Evolutionary conservation across 768 basidiomycete genomes (phyloP).

Genomic region (Agaricus subrufescens): DNA sequence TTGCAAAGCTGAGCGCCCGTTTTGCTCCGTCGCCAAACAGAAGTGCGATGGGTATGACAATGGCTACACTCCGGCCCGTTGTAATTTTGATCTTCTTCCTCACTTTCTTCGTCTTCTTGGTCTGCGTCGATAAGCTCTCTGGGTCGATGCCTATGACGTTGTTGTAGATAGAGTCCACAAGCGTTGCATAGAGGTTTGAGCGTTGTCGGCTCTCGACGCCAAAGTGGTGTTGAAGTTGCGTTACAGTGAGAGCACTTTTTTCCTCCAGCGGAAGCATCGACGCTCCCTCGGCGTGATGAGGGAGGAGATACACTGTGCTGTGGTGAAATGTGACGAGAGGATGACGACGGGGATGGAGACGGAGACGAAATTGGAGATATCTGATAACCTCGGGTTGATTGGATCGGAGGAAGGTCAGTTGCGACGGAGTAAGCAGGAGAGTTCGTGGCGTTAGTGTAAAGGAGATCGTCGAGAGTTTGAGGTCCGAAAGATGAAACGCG

Average conservation of each 20-base stretch:
- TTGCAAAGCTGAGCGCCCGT: slow-evolving; percentile 46
- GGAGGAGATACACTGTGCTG: slow-evolving; percentile 16
- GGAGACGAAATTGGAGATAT: slow-evolving; percentile 31
- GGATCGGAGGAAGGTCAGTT: slow-evolving; percentile 5
- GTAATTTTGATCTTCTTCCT: slow-evolving; percentile 34
- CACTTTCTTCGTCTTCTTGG: slow-evolving; percentile 33
- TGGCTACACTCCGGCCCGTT: slow-evolving; percentile 44
- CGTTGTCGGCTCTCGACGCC: slow-evolving; percentile 41
- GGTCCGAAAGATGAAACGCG: slow-evolving; percentile 4
- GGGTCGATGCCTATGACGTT: slow-evolving; percentile 41
- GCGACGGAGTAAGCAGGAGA: slow-evolving; percentile 3
- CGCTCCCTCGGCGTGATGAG: slow-evolving; percentile 23
- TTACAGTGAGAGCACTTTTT: slow-evolving; percentile 44
- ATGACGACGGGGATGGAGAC: slow-evolving; percentile 22
- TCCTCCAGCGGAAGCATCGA: slow-evolving; percentile 23
- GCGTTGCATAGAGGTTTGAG: slow-evolving; percentile 44
- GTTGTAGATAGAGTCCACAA: slow-evolving; percentile 43
- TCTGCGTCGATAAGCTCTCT: slow-evolving; percentile 48
- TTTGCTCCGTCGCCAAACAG: slow-evolving; percentile 48
- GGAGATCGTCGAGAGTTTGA: slow-evolving; percentile 1
- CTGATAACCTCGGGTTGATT: slow-evolving; percentile 16
- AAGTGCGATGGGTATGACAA: slow-evolving; percentile 44
- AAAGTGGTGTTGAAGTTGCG: slow-evolving; percentile 43
- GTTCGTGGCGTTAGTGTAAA: slow-evolving; percentile 2
- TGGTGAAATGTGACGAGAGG: slow-evolving; percentile 17